Conservation (phyloP, 2,329 filamentous ascomycete genomes). For the Calonectria hawksworthii region DNA sequence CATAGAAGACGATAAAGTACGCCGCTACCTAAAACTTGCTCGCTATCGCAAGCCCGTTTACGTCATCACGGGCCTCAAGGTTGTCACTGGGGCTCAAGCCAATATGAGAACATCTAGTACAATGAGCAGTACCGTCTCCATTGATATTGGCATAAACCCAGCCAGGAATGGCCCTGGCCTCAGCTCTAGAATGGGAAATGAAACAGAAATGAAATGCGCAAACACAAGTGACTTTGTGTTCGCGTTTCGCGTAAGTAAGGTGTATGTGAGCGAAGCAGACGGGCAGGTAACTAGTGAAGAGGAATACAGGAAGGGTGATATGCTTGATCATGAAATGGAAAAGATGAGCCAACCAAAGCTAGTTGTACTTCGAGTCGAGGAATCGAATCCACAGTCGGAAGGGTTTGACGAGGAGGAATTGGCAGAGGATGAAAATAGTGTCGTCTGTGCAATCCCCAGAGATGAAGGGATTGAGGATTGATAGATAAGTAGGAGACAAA, state of each 20-base stretch:
- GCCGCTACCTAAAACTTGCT: neutral
- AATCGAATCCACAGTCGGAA: neutral
- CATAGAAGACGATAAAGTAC: neutral
- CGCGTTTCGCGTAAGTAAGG: conserved; percentile 27
- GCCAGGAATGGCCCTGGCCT: neutral
- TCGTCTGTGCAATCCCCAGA: conserved; percentile 2
- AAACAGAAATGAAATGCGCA: conserved; percentile 4
- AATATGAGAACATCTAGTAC: neutral
- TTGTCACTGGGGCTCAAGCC: conserved; percentile 18
- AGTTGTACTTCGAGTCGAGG: neutral
- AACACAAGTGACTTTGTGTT: conserved; percentile 28
- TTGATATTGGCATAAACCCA: neutral
- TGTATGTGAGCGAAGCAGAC: neutral
- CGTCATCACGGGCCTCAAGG: conserved; percentile 29
- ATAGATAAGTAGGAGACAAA: neutral
- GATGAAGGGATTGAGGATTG: neutral
- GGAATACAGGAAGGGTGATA: conserved; percentile 6
- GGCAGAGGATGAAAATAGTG: conserved; percentile 10
- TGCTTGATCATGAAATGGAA: neutral
- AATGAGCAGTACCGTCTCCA: conserved; percentile 1
- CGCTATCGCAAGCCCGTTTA: conserved; percentile 29
- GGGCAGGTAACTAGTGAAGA: neutral
- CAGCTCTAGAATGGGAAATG: neutral
- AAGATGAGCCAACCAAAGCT: neutral
- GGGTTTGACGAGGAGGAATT: conserved; percentile 15